Base-by-base conservation (phyloP, 805 yeast genomes). In the Isabelozyma heimii region DNA sequence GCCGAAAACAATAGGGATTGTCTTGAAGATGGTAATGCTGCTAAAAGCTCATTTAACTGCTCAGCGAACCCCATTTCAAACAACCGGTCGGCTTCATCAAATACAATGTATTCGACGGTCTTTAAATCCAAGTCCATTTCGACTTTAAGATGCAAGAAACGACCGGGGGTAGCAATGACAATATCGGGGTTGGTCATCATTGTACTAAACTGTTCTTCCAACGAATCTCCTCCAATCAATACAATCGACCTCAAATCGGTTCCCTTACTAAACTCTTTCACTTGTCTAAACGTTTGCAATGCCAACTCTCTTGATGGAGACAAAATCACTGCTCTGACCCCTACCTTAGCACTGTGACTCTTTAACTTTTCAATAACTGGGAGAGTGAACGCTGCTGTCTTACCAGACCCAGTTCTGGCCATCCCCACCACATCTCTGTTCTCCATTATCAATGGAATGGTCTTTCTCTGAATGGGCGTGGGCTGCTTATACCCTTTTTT, bases 331-430 rank as follows among this genome's bases (percentile, higher is more conserved):
- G 97, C 97, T 56, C 99, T 79, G 1, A 85, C 85, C 53, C 99
- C 99, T 41, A 88, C 86, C 62, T 83, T 87, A 28, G 96, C 91
- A 41, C 88, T 82, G 64, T 92, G 97, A 1, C 83, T 68, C 65
- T 89, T 89, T 57, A 92, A 76, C 62, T 81, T 85, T 59, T 94
- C 97, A 54, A 94, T 77, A 74, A 94, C 77, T 3, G 99, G 99
- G 47, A 94, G 71, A 16, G 89, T 80, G 65, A 94, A 94, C 0
- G 99, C 98, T 8, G 99, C 99, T 0, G 99, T 94, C 65, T 94
- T 94, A 77, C 99, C 99, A 24, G 97, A 89, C 60, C 99, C 99
- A 0, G 99, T 94, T 62, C 99, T 81, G 13, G 99, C 99, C 99
- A 94, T 94, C 63, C 97, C 99, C 13, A 94, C 99, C 40, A 94